Conservation (phyloP, 768 basidiomycete species). For the Amanita exitialis region DNA sequence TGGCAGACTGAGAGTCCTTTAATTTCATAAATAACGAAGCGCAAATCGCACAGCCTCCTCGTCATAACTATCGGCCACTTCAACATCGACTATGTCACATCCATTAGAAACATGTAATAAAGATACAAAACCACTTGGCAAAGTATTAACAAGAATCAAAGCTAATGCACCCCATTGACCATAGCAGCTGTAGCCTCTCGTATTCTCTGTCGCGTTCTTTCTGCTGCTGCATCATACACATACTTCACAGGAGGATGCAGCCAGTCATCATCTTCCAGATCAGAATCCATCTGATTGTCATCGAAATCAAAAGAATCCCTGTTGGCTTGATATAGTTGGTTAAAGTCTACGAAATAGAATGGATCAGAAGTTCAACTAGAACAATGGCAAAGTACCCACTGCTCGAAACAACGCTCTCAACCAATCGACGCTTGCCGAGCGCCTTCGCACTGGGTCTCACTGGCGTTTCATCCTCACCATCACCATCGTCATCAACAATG, state of each 20-base stretch:
- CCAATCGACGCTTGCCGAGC: slow-evolving; percentile 69
- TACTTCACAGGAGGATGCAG: slow-evolving; percentile 49
- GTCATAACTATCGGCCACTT: no score
- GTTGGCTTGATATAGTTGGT: not conserved
- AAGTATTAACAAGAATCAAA: not conserved
- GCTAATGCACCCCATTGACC: slow-evolving; percentile 28
- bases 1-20: no score
- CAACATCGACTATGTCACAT: not conserved
- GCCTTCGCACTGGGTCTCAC: slow-evolving; percentile 76
- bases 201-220: slow-evolving; percentile 57
- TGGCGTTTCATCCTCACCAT: slow-evolving; percentile 29
- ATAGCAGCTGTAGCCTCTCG: slow-evolving; percentile 25
- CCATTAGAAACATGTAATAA: not conserved
- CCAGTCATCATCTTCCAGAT: slow-evolving; percentile 36
- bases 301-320: slow-evolving; percentile 14
- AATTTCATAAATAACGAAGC: no score
- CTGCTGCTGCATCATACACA: slow-evolving; percentile 91
- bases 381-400: not conserved
- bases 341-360: slow-evolving; percentile 50
- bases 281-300: slow-evolving; percentile 34
- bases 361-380: slow-evolving; percentile 18
- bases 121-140: not conserved
- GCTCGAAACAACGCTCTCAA: slow-evolving; percentile 23
- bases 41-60: no score
- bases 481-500: slow-evolving; percentile 12